Evolutionary conservation across 163 green algal species (phyloP).

Genomic region (Scenedesmus sp.): DNA sequence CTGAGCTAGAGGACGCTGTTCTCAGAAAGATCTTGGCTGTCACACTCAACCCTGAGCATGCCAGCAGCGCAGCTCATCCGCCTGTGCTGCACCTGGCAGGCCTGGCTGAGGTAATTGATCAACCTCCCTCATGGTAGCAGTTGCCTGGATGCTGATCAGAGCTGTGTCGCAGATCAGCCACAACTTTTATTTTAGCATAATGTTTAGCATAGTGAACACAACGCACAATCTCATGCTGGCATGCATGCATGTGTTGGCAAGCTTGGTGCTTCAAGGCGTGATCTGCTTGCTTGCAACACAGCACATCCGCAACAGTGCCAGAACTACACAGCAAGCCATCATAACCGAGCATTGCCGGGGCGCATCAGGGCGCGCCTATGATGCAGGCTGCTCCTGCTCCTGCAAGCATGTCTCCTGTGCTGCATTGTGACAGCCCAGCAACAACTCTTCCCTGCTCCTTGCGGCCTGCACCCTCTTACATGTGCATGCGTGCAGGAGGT

Average conservation of each 20-base stretch:
- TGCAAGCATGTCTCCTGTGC: background rate
- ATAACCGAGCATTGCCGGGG: no score
- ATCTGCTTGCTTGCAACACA: background rate
- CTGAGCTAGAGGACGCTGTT: constrained; percentile 50
- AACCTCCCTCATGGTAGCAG: background rate
- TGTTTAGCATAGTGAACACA: no score
- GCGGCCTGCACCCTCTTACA: background rate
- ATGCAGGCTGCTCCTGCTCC: background rate
- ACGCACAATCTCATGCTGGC: background rate
- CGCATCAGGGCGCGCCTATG: background rate
- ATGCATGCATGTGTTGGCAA: constrained; percentile 6
- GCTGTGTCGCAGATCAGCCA: background rate
- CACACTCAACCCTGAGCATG: constrained; percentile 42
- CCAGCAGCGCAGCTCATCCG: constrained; percentile 20
- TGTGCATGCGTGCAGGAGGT: background rate
- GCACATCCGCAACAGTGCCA: background rate
- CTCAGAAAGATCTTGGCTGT: constrained; percentile 69
- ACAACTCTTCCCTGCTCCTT: background rate
- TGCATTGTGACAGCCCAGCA: background rate
- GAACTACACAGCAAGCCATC: background rate
- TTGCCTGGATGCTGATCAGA: background rate
- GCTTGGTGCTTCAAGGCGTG: background rate
- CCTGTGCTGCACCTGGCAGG: constrained; percentile 65
- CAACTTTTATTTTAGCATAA: no score
- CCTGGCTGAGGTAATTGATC: constrained; percentile 62